phyloP scores from a whole-genome alignment of 345 rosid species.

The Rhodamnia argentea region DNA sequence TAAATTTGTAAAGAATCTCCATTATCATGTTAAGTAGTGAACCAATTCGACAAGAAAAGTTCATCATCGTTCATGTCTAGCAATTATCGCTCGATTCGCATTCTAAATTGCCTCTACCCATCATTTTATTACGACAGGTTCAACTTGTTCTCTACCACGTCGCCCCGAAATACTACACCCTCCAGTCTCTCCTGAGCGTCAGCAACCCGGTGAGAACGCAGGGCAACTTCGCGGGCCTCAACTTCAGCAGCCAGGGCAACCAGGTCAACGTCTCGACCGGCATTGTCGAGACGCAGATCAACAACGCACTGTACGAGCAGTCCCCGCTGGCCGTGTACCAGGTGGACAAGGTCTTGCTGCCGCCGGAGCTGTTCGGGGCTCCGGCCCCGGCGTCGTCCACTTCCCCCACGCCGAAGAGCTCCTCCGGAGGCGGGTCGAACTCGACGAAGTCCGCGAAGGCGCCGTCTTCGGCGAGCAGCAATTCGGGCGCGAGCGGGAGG shows the following conservation, averaged over 20 bases:
- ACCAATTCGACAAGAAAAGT: neutral
- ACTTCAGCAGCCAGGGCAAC: slow-evolving; percentile 53
- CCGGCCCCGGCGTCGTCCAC: slow-evolving; percentile 33
- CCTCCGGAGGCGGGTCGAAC: slow-evolving; percentile 5
- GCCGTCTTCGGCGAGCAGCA: slow-evolving; percentile 13
- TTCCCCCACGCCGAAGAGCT: slow-evolving; percentile 6
- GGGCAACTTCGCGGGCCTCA: slow-evolving; percentile 50
- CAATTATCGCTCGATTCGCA: neutral
- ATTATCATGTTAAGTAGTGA: neutral
- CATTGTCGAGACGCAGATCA: slow-evolving; percentile 46
- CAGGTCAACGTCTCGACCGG: slow-evolving; percentile 82
- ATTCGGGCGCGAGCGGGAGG: slow-evolving; percentile 18
- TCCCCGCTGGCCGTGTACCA: slow-evolving; percentile 70
- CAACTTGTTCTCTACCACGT: slow-evolving; percentile 57
- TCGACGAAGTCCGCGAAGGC: slow-evolving; percentile 10
- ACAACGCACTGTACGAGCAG: slow-evolving; percentile 33
- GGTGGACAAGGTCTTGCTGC: slow-evolving; percentile 71
- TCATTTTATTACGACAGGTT: slow-evolving; percentile 2
- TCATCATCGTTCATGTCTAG: neutral
- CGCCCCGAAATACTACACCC: slow-evolving; percentile 41
- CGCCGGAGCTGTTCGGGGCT: slow-evolving; percentile 42
- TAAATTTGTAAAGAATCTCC: no score
- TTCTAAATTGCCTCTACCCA: slow-evolving; percentile 3
- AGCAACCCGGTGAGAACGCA: slow-evolving; percentile 77
- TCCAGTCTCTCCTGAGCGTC: slow-evolving; percentile 38